Evolutionary conservation across 441 rosid species (phyloP).

Genomic region (Adansonia madagascariensis): DNA sequence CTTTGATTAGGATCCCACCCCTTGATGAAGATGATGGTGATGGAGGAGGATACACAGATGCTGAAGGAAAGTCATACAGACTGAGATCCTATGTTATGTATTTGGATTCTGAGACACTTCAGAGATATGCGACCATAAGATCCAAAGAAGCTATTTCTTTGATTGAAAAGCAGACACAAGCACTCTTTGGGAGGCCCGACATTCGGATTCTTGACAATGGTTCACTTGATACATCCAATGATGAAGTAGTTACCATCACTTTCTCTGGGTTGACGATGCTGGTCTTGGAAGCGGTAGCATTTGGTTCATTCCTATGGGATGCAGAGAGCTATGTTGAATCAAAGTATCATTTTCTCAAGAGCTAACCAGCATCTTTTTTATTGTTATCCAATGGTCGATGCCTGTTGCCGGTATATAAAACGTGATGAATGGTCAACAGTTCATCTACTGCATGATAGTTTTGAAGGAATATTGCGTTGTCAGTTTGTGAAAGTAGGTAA

Average conservation of each 20-base stretch:
- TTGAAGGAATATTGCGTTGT: neutral
- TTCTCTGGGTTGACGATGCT: conserved; percentile 83
- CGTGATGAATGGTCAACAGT: neutral
- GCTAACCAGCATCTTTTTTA: conserved; percentile 32
- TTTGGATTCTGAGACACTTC: conserved; percentile 83
- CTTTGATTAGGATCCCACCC: conserved; percentile 60
- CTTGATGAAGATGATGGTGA: conserved; percentile 41
- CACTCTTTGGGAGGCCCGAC: conserved; percentile 84
- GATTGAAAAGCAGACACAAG: conserved; percentile 87
- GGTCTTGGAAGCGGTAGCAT: conserved; percentile 82
- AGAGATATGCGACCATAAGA: conserved; percentile 85
- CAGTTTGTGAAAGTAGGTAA: neutral
- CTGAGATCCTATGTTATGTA: conserved; percentile 79
- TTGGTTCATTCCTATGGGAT: conserved; percentile 95
- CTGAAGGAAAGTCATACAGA: conserved; percentile 48
- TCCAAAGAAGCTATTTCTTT: conserved; percentile 82
- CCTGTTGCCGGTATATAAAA: neutral
- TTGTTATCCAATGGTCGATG: neutral
- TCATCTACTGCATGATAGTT: neutral
- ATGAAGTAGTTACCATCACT: conserved; percentile 57
- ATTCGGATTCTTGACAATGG: conserved; percentile 73
- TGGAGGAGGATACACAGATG: conserved; percentile 35
- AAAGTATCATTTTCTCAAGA: conserved; percentile 66
- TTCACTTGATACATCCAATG: conserved; percentile 58
- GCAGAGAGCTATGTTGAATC: conserved; percentile 83